phyloP scores from a whole-genome alignment of 1,139 yeast species.

The Tardiomyces blankii region DNA sequence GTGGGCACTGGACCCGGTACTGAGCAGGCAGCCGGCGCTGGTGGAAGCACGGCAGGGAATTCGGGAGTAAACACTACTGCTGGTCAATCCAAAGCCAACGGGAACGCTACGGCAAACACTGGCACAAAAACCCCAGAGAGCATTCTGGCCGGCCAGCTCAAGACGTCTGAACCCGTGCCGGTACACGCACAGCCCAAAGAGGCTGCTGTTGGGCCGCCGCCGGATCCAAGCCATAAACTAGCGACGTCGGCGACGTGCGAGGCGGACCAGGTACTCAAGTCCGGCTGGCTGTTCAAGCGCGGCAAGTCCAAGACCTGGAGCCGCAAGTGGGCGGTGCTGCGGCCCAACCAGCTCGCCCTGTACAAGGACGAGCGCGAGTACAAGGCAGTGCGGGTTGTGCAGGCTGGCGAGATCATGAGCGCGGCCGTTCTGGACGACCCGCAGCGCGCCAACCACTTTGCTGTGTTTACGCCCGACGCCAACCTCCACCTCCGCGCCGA shows the following conservation, averaged over 20 bases:
- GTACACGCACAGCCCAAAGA: no score
- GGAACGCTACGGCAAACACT: no score
- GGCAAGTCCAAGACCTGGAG: conserved; percentile 37
- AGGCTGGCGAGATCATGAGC: conserved; percentile 34
- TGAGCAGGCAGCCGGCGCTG: no score
- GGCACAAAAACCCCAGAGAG: no score
- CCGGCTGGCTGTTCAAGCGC: conserved; percentile 26
- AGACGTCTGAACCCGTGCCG: no score
- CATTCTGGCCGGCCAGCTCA: no score
- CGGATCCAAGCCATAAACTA: neutral
- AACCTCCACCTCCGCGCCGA: conserved; percentile 36
- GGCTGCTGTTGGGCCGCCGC: no score
- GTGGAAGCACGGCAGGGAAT: no score
- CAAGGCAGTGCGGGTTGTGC: conserved; percentile 25
- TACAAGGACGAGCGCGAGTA: conserved; percentile 27
- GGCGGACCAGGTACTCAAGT: conserved; percentile 11
- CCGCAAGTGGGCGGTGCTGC: conserved; percentile 33
- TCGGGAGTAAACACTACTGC: no score
- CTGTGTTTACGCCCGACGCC: conserved; percentile 31
- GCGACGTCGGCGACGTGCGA: neutral
- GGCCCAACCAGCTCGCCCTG: conserved; percentile 32
- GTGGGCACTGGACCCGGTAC: no score
- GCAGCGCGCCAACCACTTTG: conserved; percentile 38
- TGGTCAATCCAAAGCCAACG: no score
- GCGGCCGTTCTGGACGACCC: conserved; percentile 40